These are phyloP conservation scores for Monilinia fructicola DNA, from an alignment of 2,329 filamentous ascomycete species.

Conservation along the genomic window DNA sequence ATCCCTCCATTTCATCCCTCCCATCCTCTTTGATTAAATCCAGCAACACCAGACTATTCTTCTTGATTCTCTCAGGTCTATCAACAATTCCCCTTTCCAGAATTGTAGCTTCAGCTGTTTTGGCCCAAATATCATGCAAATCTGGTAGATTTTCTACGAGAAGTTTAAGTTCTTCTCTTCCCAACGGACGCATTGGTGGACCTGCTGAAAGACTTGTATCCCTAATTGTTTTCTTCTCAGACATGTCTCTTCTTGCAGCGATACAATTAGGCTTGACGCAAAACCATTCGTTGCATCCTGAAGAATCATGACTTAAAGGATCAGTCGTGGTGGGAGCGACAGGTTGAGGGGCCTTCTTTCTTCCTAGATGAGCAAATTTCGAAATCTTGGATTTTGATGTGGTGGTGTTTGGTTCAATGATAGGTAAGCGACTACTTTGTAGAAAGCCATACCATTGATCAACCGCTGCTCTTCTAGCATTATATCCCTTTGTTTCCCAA, in stretches of 20 bases:
- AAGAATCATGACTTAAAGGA: slow-evolving; percentile 31
- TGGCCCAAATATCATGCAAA: slow-evolving; percentile 61
- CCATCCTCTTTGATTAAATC: slow-evolving; percentile 65
- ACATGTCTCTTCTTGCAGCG: slow-evolving; percentile 31
- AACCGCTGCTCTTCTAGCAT: slow-evolving; percentile 56
- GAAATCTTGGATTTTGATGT: slow-evolving; percentile 52
- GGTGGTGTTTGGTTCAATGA: slow-evolving; percentile 36
- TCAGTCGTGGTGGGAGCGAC: slow-evolving; percentile 12
- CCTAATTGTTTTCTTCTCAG: slow-evolving; percentile 50
- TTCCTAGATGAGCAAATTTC: slow-evolving; percentile 49
- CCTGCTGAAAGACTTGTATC: slow-evolving; percentile 59
- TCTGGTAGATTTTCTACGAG: slow-evolving; percentile 57
- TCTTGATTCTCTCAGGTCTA: slow-evolving; percentile 59
- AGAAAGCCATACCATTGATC: slow-evolving; percentile 59
- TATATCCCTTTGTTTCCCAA: slow-evolving; percentile 68
- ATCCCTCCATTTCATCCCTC: slow-evolving; percentile 59
- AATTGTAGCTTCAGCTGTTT: slow-evolving; percentile 62
- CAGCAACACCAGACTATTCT: slow-evolving; percentile 61
- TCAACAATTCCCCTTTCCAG: slow-evolving; percentile 59
- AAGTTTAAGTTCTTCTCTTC: slow-evolving; percentile 50
- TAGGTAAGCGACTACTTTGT: slow-evolving; percentile 43
- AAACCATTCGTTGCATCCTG: slow-evolving; percentile 40
- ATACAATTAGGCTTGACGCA: slow-evolving; percentile 40
- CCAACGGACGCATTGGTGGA: slow-evolving; percentile 60
- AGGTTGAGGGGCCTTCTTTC: slow-evolving; percentile 50